Evolutionary conservation across 176 grass and related monocot species (phyloP), one percentile per base, ranked within the genome.

Genomic region (Musa beccarii): DNA sequence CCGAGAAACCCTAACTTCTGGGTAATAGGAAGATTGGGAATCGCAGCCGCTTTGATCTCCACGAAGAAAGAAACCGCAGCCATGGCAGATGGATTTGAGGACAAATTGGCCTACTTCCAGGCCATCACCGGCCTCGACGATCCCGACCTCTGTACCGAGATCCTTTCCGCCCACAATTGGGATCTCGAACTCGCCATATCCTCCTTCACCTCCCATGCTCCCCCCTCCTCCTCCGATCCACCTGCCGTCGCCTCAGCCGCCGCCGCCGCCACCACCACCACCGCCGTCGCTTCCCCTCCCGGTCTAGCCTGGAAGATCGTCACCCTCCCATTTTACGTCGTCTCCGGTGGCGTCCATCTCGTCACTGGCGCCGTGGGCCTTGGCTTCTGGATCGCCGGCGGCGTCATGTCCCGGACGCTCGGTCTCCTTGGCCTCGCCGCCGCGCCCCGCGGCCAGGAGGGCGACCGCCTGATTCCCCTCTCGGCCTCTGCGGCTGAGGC

Each of bases 111-210:
- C 62, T 92, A 85, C 82, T 96, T 92, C 81, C 93, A 96, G 78
- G 89, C 93, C 56, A 79, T 96, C 80, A 96, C 93, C 8, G 89
- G 93, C 57, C 76, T 96, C 79, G 63, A 84, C 20, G 89, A 96
- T 54, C 10, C 76, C 26, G 89, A 96, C 84, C 92, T 96, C 79
- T 96, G 89, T 81, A 82, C 85, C 62, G 74, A 96, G 83, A 96
- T 96, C 80, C 93, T 96, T 76, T 77, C 77, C 15, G 89, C 93
- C n/a, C 81, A 96, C 81, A 92, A 92, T 78, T 96, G 89, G 93
- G 93, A 96, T 83, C 89, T 96, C 69, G 83, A 96, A 69, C 28
- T 86, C 78, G 89, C 93, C 17, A 82, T 96, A 52, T 83, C 87
- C 66, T 78, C 85, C 71, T 90, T 96, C 75, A 92, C 87, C 19